Evolutionary conservation across 2,329 filamentous ascomycete genomes (phyloP), one percentile per base, ranked within the genome.

Genomic region (Cryphonectria japonica): DNA sequence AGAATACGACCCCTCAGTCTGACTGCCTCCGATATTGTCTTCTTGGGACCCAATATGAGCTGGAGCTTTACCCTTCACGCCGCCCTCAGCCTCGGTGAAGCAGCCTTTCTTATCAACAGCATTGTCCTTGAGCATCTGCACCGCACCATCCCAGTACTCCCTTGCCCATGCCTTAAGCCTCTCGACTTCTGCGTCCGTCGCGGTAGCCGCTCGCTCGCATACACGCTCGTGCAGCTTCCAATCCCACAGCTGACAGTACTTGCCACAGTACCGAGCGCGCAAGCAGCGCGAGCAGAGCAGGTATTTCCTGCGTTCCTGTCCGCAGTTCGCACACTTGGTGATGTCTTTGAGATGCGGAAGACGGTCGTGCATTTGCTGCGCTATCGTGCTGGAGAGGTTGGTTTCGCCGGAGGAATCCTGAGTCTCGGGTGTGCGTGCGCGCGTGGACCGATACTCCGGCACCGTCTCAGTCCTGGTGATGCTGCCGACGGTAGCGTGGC

Each of bases 201-300:
- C 70, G 22, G 64, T 29, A 1, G 46, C 34, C 19, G 63, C 41
- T 6, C 22, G 29, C 2, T 7, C 11, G 41, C 70, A 72, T 22
- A 22, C 16, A 1, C 3, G 1, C 41, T 41, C 41, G 50, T 69
- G 70, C 4, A 60, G 1, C 5, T 64, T 57, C 70, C 67, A 72
- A 14, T 64, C 37, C 63, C 63, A 72, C 9, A 69, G 50, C 70
- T 72, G 70, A 29, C 67, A 72, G 64, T 67, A 72, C 39, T 67
- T 72, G 16, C 67, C 63, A 29, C 70, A 72, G 67, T 64, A 72
- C 16, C 60, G 22, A 5, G 32, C 59, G 16, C 39, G 14, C 16
- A 46, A 19, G 59, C 70, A 72, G n/a, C 29, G 69, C 39, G 39
- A 59, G 37, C 70, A 69, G 37, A 69, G 19, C 3, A 72, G 13